These are phyloP conservation scores for Gonapodya prolifera DNA, from an alignment of 192 early-diverging fungal genomes.

Conservation along the genomic window DNA sequence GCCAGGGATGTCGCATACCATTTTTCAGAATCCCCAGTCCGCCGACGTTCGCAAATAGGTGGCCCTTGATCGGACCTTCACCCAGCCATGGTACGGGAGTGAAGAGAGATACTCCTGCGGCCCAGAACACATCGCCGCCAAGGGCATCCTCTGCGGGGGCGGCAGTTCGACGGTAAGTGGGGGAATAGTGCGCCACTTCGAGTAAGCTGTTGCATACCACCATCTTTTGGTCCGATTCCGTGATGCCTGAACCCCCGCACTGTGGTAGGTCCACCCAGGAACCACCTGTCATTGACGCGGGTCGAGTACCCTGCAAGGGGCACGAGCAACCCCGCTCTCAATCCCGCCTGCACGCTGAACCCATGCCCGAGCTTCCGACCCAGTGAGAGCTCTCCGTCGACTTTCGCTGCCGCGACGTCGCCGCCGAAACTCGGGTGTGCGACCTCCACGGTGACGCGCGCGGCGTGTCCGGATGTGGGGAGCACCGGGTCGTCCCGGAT, in stretches of 20 bases:
- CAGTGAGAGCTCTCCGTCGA: slow-evolving; percentile 38
- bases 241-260: slow-evolving; percentile 78
- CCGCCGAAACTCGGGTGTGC: too few species aligned
- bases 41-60: slow-evolving; percentile 84
- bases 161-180: not conserved
- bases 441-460: too few species aligned
- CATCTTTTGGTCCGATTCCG: slow-evolving; percentile 79
- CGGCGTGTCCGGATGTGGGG: slow-evolving; percentile 50
- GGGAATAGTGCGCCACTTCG: slow-evolving; percentile 10
- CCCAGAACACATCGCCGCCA: slow-evolving; percentile 78
- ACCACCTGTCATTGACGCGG: slow-evolving; percentile 74
- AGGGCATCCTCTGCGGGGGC: slow-evolving; percentile 48
- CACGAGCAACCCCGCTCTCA: slow-evolving; percentile 52
- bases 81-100: slow-evolving; percentile 65
- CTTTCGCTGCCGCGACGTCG: slow-evolving; percentile 74
- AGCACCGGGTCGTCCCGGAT: slow-evolving; percentile 62
- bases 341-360: not conserved
- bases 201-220: slow-evolving; percentile 23
- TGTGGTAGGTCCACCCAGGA: slow-evolving; percentile 73
- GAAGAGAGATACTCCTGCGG: slow-evolving; percentile 63
- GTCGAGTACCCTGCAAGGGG: slow-evolving; percentile 36
- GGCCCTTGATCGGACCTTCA: slow-evolving; percentile 54
- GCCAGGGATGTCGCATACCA: slow-evolving; percentile 11
- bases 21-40: slow-evolving; percentile 40
- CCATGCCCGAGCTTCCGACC: not conserved